Evolutionary conservation across 805 yeast genomes (phyloP).

Genomic region (Maudiozyma serrabonitensis): DNA sequence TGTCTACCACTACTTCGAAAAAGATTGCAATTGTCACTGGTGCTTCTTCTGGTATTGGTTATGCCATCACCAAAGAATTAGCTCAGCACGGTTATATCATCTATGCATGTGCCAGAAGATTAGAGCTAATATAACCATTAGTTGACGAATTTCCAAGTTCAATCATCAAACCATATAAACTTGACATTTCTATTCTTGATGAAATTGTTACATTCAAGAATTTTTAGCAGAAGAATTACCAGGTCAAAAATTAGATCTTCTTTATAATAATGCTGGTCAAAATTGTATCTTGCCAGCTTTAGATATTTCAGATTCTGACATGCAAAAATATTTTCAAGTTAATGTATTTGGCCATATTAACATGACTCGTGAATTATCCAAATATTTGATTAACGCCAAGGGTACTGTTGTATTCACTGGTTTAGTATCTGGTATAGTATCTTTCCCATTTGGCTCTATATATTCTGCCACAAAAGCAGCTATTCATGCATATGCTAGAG

Average conservation of each 20-base stretch:
- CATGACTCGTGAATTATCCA: conserved; percentile 47
- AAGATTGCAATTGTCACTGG: conserved; percentile 50
- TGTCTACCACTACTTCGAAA: neutral
- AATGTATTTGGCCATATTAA: conserved; percentile 66
- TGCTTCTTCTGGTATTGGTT: conserved; percentile 53
- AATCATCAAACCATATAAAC: conserved; percentile 37
- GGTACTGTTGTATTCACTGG: conserved; percentile 72
- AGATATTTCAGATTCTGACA: conserved; percentile 49
- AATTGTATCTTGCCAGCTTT: conserved; percentile 62
- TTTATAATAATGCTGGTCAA: conserved; percentile 75
- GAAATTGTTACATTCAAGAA: conserved; percentile 38
- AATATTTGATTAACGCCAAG: conserved; percentile 48
- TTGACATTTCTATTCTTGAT: conserved; percentile 50
- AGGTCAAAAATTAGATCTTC: conserved; percentile 44
- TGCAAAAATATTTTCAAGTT: conserved; percentile 46
- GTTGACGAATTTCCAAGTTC: conserved; percentile 23
- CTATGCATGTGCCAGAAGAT: conserved; percentile 65
- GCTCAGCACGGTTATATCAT: conserved; percentile 47
- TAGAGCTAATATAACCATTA: conserved; percentile 44
- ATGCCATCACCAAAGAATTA: conserved; percentile 36
- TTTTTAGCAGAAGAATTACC: conserved; percentile 33
- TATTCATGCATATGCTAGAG: conserved; percentile 59
- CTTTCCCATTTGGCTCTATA: conserved; percentile 62
- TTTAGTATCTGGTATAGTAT: conserved; percentile 52
- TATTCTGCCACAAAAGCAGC: conserved; percentile 70